Percentiles rank a stretch among this genome's conserved stretches.
Conservation (phyloP, 768 basidiomycete species). For the Amanita rubescens region DNA sequence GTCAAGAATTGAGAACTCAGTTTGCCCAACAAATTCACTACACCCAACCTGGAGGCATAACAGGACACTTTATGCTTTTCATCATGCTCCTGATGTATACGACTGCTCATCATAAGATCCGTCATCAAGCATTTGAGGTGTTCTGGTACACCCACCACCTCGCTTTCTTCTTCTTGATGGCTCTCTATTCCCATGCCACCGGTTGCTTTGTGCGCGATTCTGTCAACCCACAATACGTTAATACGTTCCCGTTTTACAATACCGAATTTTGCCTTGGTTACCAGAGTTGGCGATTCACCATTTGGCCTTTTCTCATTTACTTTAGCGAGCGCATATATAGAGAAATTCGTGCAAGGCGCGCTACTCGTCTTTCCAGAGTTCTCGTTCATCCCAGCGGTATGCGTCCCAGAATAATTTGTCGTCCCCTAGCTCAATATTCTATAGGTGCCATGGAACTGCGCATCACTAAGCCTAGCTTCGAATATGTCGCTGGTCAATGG, state of each 20-base stretch:
- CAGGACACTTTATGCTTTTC: constrained; percentile 92
- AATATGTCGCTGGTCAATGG: constrained; percentile 90
- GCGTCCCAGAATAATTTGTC: constrained; percentile 15
- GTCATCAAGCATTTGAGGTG: constrained; percentile 85
- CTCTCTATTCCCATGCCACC: constrained; percentile 82
- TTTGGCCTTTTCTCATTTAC: constrained; percentile 90
- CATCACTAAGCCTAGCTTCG: constrained; percentile 87
- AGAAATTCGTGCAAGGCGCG: constrained; percentile 70
- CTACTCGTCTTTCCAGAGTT: constrained; percentile 78
- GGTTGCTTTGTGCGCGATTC: constrained; percentile 94
- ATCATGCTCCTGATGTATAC: constrained; percentile 92
- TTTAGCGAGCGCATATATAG: constrained; percentile 82
- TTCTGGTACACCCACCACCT: constrained; percentile 98
- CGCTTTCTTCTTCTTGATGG: constrained; percentile 91
- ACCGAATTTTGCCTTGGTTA: constrained; percentile 89
- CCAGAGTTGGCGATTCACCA: constrained; percentile 82
- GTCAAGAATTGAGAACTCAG: constrained; percentile 70
- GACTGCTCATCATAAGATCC: constrained; percentile 84
- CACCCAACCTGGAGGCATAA: constrained; percentile 83
- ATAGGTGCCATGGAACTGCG: constrained; percentile 88
- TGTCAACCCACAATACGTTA: constrained; percentile 60
- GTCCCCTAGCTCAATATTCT: constrained; percentile 7
- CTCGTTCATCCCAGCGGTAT: constrained; percentile 83
- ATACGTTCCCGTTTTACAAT: constrained; percentile 80
- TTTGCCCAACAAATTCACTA: constrained; percentile 83